Evolutionary conservation across 129 eudicot species (phyloP).

Genomic region (Logfia minima): DNA sequence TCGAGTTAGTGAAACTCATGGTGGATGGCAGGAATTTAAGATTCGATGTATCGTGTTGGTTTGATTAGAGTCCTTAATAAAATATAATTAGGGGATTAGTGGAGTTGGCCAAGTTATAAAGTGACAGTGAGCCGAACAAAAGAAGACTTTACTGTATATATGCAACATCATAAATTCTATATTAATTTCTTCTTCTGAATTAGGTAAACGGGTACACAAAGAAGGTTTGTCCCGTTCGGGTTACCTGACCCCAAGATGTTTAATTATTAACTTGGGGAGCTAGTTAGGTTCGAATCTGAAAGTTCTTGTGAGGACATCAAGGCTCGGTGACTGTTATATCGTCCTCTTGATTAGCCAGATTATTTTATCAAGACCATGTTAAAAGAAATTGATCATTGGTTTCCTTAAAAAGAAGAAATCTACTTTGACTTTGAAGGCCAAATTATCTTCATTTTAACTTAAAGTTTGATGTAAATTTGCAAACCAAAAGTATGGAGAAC

Average conservation of each 20-base stretch:
- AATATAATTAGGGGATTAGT: conserved; percentile 32
- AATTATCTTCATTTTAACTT: conserved; percentile 4
- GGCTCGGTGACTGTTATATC: no score
- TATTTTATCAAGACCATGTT: neutral
- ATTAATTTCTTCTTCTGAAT: neutral
- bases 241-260: no score
- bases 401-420: neutral
- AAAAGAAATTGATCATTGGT: neutral
- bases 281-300: no score
- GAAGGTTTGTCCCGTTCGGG: no score
- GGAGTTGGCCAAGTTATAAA: conserved; percentile 47
- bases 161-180: conserved; percentile 4
- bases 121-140: conserved; percentile 43
- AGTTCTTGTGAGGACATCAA: no score
- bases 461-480: conserved; percentile 7
- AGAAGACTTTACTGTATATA: conserved; percentile 38
- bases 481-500: neutral
- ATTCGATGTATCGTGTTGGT: conserved; percentile 25
- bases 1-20: conserved; percentile 47
- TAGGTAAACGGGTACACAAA: no score
- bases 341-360: neutral
- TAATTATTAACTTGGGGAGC: no score
- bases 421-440: conserved; percentile 6
- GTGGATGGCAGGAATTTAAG: conserved; percentile 26
- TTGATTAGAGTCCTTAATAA: conserved; percentile 28